A percentile compares a stretch with the other conserved stretches of the same genome.
These are phyloP conservation scores for Teratosphaeria nubilosa DNA, from an alignment of 2,329 filamentous ascomycete species.

Conservation along the genomic window DNA sequence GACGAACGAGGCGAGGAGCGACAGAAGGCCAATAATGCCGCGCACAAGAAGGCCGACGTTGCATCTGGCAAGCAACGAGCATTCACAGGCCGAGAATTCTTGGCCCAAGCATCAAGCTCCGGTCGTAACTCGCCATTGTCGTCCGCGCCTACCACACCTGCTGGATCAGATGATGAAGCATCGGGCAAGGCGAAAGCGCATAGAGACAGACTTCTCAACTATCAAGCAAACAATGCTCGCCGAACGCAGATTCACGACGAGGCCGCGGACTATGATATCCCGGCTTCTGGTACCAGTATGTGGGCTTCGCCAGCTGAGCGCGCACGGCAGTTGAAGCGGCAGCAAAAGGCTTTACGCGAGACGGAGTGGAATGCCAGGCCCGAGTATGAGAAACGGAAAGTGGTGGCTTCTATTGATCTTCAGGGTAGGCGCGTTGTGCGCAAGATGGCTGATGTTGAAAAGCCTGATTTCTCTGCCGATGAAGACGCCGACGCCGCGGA, in stretches of 20 bases:
- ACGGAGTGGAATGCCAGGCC: slow-evolving; percentile 78
- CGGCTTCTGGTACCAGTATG: slow-evolving; percentile 53
- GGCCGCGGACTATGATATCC: slow-evolving; percentile 62
- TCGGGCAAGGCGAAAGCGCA: slow-evolving; percentile 64
- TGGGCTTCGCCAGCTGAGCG: slow-evolving; percentile 80
- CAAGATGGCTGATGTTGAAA: slow-evolving; percentile 52
- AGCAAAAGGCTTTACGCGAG: slow-evolving; percentile 73
- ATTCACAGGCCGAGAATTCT: slow-evolving; percentile 28
- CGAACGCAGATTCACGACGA: slow-evolving; percentile 81
- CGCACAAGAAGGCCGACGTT: slow-evolving; percentile 57
- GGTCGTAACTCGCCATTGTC: slow-evolving; percentile 27
- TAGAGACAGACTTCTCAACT: slow-evolving; percentile 67
- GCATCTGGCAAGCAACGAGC: slow-evolving; percentile 31
- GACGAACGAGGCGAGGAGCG: slow-evolving; percentile 80
- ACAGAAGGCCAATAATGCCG: slow-evolving; percentile 68
- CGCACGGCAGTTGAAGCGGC: slow-evolving; percentile 70
- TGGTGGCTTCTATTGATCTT: slow-evolving; percentile 78
- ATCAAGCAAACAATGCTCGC: slow-evolving; percentile 75
- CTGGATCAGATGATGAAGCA: slow-evolving; percentile 33
- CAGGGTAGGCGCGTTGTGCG: slow-evolving; percentile 66
- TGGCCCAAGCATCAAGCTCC: slow-evolving; percentile 22
- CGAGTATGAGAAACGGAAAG: slow-evolving; percentile 78
- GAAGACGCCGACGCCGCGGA: slow-evolving; percentile 29
- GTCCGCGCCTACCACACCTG: slow-evolving; percentile 16
- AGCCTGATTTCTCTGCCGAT: slow-evolving; percentile 48